Conservation (phyloP, 2,329 filamentous ascomycete species). For the Aschersonia sp. region DNA sequence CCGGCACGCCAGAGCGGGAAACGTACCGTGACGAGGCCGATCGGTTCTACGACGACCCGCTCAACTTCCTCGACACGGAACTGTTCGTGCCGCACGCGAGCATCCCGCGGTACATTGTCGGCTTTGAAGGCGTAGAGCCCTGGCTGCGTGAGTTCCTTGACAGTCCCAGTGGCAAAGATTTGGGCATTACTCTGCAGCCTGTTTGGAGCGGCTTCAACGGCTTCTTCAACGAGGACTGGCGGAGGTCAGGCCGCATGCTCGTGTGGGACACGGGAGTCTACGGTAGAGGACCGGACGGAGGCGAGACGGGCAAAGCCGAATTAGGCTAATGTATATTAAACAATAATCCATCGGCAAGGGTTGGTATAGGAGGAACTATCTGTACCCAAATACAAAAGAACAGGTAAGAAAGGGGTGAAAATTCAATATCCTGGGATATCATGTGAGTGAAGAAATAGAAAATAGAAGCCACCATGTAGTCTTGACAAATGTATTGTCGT, state of each 20-base stretch:
- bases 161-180: constrained; percentile 20
- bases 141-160: constrained; percentile 30
- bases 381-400: too few species aligned
- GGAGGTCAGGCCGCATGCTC: constrained; percentile 39
- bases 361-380: too few species aligned
- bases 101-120: constrained; percentile 43
- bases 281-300: neutral
- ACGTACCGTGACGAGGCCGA: constrained; percentile 81
- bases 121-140: constrained; percentile 43
- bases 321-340: neutral
- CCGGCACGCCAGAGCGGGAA: constrained; percentile 45
- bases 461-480: too few species aligned
- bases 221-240: constrained; percentile 46
- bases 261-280: constrained; percentile 41
- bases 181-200: constrained; percentile 27
- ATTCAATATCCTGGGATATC: too few species aligned
- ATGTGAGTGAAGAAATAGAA: too few species aligned
- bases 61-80: constrained; percentile 39
- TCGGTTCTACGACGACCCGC: constrained; percentile 62
- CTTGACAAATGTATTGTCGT: too few species aligned
- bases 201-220: constrained; percentile 47
- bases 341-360: too few species aligned
- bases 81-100: constrained; percentile 23
- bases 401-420: too few species aligned
- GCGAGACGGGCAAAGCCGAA: neutral